These are phyloP conservation scores for Plasmodium inui DNA, from an alignment of 169 alveolate genomes.

Conservation along the genomic window DNA sequence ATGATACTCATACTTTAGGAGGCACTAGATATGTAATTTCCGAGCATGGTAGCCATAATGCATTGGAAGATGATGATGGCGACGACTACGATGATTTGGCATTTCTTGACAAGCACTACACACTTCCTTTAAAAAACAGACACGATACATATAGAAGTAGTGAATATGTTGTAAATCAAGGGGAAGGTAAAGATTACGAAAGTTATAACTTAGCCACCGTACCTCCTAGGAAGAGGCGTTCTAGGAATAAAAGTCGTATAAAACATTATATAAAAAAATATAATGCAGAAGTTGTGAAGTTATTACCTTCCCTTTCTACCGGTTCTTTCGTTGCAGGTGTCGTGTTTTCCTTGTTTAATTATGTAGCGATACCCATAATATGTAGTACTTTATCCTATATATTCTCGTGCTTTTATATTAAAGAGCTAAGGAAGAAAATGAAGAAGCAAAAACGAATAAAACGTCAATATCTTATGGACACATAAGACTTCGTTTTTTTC, in stretches of 20 bases:
- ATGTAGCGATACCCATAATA: constrained; percentile 12
- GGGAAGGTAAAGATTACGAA: background rate
- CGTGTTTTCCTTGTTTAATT: background rate
- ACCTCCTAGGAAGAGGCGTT: background rate
- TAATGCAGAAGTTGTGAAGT: background rate
- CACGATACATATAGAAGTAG: background rate
- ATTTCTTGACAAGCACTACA: background rate
- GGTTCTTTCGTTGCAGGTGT: constrained; percentile 3
- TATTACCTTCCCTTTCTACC: constrained; percentile 5
- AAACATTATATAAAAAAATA: background rate
- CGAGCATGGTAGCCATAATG: background rate
- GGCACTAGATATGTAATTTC: background rate
- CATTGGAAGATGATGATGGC: background rate
- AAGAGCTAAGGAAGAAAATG: background rate
- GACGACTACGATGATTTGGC: background rate
- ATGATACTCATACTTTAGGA: background rate
- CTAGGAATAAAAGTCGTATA: background rate
- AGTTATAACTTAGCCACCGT: background rate
- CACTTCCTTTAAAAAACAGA: background rate
- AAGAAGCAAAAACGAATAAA: background rate
- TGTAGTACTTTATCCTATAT: constrained; percentile 13
- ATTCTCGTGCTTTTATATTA: constrained; percentile 14
- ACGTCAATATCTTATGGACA: background rate
- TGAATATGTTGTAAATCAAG: background rate
- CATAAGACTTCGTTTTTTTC: background rate